Conservation (phyloP, 75 land plant genomes). For the Sequoiadendron giganteum region DNA sequence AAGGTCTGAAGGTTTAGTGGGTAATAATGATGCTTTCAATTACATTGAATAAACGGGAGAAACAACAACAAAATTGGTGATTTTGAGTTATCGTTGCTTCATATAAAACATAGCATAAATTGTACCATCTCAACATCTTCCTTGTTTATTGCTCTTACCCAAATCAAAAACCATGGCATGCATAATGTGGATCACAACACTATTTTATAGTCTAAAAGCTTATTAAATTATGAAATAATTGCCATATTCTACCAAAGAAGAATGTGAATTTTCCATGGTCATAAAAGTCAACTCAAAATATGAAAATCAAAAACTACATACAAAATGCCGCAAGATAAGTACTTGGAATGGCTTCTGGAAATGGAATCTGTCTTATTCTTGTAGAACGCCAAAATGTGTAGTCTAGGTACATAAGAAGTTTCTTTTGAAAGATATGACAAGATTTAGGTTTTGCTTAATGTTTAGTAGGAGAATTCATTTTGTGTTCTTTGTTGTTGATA, state of each 20-base stretch:
- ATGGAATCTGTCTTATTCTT: constrained; percentile 15
- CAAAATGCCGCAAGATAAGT: background rate
- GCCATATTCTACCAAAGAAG: background rate
- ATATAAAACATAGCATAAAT: background rate
- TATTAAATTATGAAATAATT: background rate
- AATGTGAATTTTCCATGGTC: background rate
- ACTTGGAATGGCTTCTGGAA: constrained; percentile 47
- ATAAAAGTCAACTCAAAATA: background rate
- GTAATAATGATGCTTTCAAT: too few relatives aligned
- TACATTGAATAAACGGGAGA: too few relatives aligned
- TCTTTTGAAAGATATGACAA: too few relatives aligned
- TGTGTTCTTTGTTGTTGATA: background rate
- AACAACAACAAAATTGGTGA: too few relatives aligned
- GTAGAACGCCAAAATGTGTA: background rate
- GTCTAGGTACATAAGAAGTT: background rate
- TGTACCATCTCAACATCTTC: background rate
- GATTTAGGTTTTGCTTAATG: background rate
- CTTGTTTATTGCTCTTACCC: background rate
- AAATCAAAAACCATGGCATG: background rate
- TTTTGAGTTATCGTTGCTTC: too few relatives aligned
- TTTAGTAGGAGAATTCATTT: background rate
- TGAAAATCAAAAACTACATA: background rate
- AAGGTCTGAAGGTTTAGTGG: too few relatives aligned
- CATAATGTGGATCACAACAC: too few relatives aligned
- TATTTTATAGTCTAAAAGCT: background rate